Evolutionary conservation across 768 basidiomycete species (phyloP), one percentile per base, ranked within the genome.

Genomic region (Suillus discolor): DNA sequence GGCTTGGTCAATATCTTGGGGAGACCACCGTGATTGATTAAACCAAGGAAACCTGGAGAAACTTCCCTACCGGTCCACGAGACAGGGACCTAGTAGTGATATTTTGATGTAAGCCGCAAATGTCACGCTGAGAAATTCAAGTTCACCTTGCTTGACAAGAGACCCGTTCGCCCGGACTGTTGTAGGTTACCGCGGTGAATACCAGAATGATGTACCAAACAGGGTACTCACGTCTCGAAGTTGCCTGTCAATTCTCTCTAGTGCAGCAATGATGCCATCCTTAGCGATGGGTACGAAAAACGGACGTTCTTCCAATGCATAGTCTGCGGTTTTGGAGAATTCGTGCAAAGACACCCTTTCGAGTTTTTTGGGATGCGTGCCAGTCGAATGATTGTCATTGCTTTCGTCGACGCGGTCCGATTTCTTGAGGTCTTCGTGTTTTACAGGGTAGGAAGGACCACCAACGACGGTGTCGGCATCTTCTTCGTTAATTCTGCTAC

Each of bases 21-120:
- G 42, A 87, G 80, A 65, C 93, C 93, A 79, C 92, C 93, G 72
- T 93, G 90, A 72, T 89, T 92, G 67, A 93, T 88, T 6, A 94
- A 78, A 2, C 93, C 93, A 34, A 93, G 71, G 67, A 78, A 79
- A 38, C 93, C 93, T 3, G 92, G 93, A 38, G 82, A 81, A 57
- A 94, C 84, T 75, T 93, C 90, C 61, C 77, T 80, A 15, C 92
- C 91, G 57, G 85, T 83, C 90, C 91, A 92, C 64, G 83, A 82
- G 5, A 87, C 84, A 12, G 91, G 92, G 2, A 55, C 61, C 86
- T 88, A 64, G 9, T 23, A 42, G 23, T 49, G 13, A 23, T 31
- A 31, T 34, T 1, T 31, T 23, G 38, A 9, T 31, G 62, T 44
- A 28, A 42, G 59, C 42, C 57, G 20, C 7, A 11, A 39, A 20